Evolutionary conservation across 345 rosid genomes (phyloP), one percentile per base, ranked within the genome.

Genomic region (Carallia pectinifolia): DNA sequence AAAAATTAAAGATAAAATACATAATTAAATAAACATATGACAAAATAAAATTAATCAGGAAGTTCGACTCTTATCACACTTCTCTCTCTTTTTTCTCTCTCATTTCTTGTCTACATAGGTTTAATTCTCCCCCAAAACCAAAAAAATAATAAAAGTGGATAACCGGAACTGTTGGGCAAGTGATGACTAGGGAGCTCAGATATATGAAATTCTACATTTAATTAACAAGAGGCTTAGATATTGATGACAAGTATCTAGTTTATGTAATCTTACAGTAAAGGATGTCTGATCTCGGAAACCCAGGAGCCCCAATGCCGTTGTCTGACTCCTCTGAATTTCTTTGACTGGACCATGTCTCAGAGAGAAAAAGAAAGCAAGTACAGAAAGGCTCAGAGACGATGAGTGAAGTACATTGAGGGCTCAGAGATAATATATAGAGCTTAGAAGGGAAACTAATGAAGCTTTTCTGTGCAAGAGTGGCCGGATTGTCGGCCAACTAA

Each of bases 301-400:
- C 76, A 76, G 7, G 80, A 76, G 37, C 80, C 80, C 80, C 80
- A 76, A 5, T 71, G 76, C 3, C 80, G 71, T 38, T 76, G 76
- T 66, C 80, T 71, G 64, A 76, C 80, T 17, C 80, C 80, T 34
- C 80, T 53, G 67, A 70, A 76, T 69, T 76, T 76, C 73, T 70
- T 76, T 30, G 79, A 76, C 19, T 66, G 79, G 18, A 76, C 79
- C 79, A 76, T 23, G 23, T 76, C 13, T 18, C 38, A 19, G 19
- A 55, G 47, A 54, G 17, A 54, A 4, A n/a, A 15, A 34, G 36
- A 16, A 6, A 10, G 60, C n/a, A 30, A 58, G 56, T 16, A 31
- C 48, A 6, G n/a, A 56, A 36, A 31, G 62, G 27, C 31, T 12
- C 31, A 65, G 17, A 52, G 17, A 34, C 1, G 16, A 13, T 1